Evolutionary conservation across 208 protist species (phyloP), one percentile per base, ranked within the genome.

Genomic region (Trypanosoma caninum): DNA sequence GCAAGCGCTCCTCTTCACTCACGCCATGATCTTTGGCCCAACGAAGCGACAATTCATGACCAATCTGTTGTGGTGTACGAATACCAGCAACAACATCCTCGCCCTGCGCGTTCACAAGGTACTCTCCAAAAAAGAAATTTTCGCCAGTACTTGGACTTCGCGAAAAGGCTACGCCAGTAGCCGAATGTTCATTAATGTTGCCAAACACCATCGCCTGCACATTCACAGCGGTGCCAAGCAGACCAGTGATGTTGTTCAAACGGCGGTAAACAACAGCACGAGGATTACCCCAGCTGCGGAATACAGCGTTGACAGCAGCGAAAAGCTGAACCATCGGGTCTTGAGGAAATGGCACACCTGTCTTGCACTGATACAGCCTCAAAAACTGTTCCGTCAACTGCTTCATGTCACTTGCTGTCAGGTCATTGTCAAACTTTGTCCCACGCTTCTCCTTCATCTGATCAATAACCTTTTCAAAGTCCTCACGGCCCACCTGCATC

Each of bases 71-170:
- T 16, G 95, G 95, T 20, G 95, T 98, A 50, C 96, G 80, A 51
- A 98, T 97, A 51, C 96, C 96, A 47, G 96, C 91, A 16, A 98
- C 96, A 18, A 98, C 96, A 61, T 98, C 96, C 72, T 98, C 96
- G 35, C 96, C 87, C 72, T 98, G 96, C 22, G 96, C 96, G 66
- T 98, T 97, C 25, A 89, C 70, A 23, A 98, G 87, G 68, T 91
- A 98, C 74, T 98, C 96, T 42, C 96, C 96, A 68, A 96, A 98
- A 74, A 94, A 89, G 58, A 72, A 80, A 54, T 96, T 96, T 57
- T 94, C 85, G 30, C 96, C 96, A 54, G 87, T 97, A 23, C 84
- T 84, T 13, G 96, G 96, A 75, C 91, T 94, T 64, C 96, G 85
- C 23, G 93, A 97, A 82, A 98, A 98, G 59, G 74, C 82, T 23